These are phyloP conservation scores for Tetrahymena borealis DNA, from an alignment of 73 alveolate genomes.

Conservation along the genomic window DNA sequence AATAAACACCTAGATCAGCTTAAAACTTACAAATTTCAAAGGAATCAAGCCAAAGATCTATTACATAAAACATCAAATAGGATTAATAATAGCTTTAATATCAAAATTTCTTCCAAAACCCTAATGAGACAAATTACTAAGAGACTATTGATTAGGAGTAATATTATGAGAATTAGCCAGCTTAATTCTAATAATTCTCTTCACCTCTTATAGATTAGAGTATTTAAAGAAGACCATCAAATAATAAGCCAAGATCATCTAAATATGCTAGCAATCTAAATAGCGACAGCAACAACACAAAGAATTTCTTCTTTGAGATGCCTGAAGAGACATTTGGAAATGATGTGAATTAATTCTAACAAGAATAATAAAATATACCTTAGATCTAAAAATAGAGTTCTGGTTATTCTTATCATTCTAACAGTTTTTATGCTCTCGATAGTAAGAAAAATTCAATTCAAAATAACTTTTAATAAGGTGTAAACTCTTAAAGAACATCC, in stretches of 20 bases:
- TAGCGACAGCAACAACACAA: not conserved
- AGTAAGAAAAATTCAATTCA: not conserved
- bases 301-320: not conserved
- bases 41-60: not conserved
- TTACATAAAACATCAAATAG: not conserved
- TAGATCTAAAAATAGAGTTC: not conserved
- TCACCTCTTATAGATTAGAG: not conserved
- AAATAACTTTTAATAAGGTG: not conserved
- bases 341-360: not conserved
- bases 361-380: not conserved
- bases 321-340: not conserved
- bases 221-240: not conserved
- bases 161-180: not conserved
- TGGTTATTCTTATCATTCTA: not conserved
- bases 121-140: not conserved
- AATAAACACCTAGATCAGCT: not conserved
- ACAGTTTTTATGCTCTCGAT: not conserved
- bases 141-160: not conserved
- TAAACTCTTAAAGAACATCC: not conserved
- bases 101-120: not conserved
- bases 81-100: not conserved
- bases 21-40: not conserved
- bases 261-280: not conserved
- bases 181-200: not conserved
- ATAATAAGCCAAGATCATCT: not conserved